phyloP scores from a whole-genome alignment of 1,284 basidiomycete genomes.

The Sporisorium exsertum region DNA sequence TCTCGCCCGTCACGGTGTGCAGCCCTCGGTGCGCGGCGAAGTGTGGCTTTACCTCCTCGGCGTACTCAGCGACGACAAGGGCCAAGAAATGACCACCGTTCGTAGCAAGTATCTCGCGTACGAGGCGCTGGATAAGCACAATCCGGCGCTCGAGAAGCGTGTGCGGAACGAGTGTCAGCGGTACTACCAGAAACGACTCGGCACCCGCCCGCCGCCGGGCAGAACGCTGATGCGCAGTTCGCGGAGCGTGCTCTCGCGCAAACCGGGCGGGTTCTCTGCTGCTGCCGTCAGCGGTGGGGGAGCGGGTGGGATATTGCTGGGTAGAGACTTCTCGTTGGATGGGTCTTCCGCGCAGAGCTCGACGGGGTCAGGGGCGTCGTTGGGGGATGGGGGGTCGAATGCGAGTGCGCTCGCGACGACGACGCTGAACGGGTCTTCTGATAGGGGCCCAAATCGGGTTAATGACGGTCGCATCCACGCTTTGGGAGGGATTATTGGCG shows the following conservation, averaged over 20 bases:
- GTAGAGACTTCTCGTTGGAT: constrained; percentile 20
- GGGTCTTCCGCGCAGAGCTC: constrained; percentile 4
- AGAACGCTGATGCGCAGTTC: constrained; percentile 44
- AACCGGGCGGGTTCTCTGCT: constrained; percentile 32
- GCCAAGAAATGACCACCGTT: constrained; percentile 67
- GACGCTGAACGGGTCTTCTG: constrained; percentile 11
- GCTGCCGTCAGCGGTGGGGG: constrained; percentile 2
- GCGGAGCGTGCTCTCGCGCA: constrained; percentile 24
- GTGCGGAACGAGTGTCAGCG: constrained; percentile 62
- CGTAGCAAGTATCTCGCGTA: constrained; percentile 66
- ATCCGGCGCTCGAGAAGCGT: constrained; percentile 61
- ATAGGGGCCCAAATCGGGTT: constrained; percentile 53
- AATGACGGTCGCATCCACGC: constrained; percentile 52
- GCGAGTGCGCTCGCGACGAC: constrained; percentile 12
- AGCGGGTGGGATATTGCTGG: neutral
- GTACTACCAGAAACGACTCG: constrained; percentile 63
- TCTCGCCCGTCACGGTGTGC: constrained; percentile 64
- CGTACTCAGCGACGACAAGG: constrained; percentile 66
- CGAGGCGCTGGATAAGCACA: constrained; percentile 63
- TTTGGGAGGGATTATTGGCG: constrained; percentile 54
- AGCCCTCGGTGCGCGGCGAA: constrained; percentile 64
- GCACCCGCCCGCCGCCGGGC: constrained; percentile 40
- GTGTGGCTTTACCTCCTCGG: constrained; percentile 69
- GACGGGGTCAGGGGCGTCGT: constrained; percentile 6
- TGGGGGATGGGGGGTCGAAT: constrained; percentile 11